Conservation (phyloP, 2,329 filamentous ascomycete genomes). For the Neoarthrinium moseri region DNA sequence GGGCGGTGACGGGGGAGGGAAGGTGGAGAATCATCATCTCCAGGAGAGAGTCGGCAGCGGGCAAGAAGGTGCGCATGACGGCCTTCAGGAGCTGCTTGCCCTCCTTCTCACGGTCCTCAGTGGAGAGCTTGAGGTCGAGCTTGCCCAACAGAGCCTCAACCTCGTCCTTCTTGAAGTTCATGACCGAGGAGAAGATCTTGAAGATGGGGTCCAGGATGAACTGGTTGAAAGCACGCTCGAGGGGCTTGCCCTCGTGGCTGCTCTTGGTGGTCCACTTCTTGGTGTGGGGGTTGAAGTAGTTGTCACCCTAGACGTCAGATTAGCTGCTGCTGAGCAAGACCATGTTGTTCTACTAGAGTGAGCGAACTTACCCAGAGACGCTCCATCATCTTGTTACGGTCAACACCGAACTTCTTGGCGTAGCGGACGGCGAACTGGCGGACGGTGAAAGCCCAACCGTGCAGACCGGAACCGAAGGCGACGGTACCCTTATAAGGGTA, state of each 20-base stretch:
- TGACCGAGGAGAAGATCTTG: constrained; percentile 94
- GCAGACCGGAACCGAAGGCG: constrained; percentile 98
- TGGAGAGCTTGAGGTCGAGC: constrained; percentile 87
- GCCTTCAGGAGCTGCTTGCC: constrained; percentile 98
- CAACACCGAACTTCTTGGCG: constrained; percentile 99
- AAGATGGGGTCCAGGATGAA: constrained; percentile 99
- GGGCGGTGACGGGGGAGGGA: constrained; percentile 91
- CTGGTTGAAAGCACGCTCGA: constrained; percentile 99
- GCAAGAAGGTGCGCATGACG: constrained; percentile 98
- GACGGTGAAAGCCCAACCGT: constrained; percentile 99
- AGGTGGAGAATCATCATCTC: constrained; percentile 99
- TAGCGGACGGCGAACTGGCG: constrained; percentile 95
- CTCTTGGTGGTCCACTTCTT: constrained; percentile 98
- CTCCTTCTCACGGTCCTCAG: constrained; percentile 88
- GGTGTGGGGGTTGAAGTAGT: constrained; percentile 99
- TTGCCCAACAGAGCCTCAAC: constrained; percentile 80
- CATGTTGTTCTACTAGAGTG: too few relatives aligned
- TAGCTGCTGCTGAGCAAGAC: too few relatives aligned
- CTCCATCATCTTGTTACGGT: constrained; percentile 99
- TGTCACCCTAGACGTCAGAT: constrained; percentile 63
- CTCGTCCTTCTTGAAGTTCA: constrained; percentile 99
- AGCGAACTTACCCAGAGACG: constrained; percentile 76
- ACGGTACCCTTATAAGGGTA: constrained; percentile 97
- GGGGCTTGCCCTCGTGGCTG: constrained; percentile 78
- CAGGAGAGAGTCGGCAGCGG: constrained; percentile 93